Base-by-base conservation (phyloP, 108 stramenopile species). In the Seminavis robusta region DNA sequence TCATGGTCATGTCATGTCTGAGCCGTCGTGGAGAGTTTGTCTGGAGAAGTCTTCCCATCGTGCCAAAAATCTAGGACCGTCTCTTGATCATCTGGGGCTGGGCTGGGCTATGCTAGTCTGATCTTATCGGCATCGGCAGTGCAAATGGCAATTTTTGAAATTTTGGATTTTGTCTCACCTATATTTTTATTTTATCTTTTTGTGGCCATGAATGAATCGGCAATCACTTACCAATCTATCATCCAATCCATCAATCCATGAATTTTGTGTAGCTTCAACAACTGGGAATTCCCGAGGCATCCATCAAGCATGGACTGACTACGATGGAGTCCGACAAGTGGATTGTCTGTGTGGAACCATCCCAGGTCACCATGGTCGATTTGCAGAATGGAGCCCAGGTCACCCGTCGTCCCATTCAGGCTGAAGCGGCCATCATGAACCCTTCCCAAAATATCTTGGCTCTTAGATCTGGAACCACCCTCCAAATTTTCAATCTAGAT, bases 361-460 rank as follows among this genome's bases (percentile, higher is more conserved):
- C 61, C 52, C 86, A 96, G 57, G 78, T 98, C 53, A 87, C 94
- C 40, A 89, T 98, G 70, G 79, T 97, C 33, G 95, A 98, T 71
- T 77, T 98, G 41, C 75, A 87, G 47, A 92, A 95, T 26, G 76
- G 80, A 27, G 94, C 91, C 26, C 77, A 88, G 37, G 95, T 97
- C 25, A 94, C 90, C 38, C 83, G 95, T 20, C 89, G 95, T 51
- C 94, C 95, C 15, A 99, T 99, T 53, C 86, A 94, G 44, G 97
- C 98, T 4, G 97, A 98, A 49, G 97, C 98, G 9, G 96, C 97
- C 57, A 87, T 99, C 42, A 99, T 99, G 98, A 97, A 97, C 80
- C 98, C 98, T 8, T 63, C 70, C 28, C 85, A 86, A 49, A 83
- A 75, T 59, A 90, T 99, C 59, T 61, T 98, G 13, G 98, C 98